phyloP scores from a whole-genome alignment of 306 rosid genomes.

The Sechiopsis laciniata region DNA sequence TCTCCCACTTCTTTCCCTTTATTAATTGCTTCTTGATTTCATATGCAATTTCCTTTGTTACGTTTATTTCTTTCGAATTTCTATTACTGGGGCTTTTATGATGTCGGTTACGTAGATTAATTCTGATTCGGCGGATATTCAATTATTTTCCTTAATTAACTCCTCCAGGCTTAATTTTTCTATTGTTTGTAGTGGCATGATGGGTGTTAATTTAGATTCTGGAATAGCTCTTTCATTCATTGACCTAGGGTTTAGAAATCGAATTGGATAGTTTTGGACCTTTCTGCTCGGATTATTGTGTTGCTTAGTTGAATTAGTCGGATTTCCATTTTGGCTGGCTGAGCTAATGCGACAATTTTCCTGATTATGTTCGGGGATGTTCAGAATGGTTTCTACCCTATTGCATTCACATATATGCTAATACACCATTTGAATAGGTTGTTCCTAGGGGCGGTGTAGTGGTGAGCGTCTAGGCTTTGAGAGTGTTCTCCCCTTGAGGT shows the following conservation, averaged over 20 bases:
- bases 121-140: not conserved
- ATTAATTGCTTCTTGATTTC: not conserved
- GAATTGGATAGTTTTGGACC: not conserved
- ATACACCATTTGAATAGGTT: not conserved
- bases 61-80: not conserved
- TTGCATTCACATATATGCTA: not conserved
- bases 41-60: constrained; percentile 10
- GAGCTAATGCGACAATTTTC: not conserved
- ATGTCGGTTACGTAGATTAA: constrained; percentile 6
- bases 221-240: not conserved
- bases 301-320: not conserved
- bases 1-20: not conserved
- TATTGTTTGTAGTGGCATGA: not conserved
- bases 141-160: not conserved
- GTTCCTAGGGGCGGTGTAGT: too few relatives aligned
- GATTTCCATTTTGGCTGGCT: not conserved
- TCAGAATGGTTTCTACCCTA: too few relatives aligned
- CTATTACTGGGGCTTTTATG: constrained; percentile 4
- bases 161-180: not conserved
- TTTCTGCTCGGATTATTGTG: not conserved
- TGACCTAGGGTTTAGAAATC: not conserved
- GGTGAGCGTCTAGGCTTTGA: too few relatives aligned
- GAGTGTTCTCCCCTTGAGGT: too few relatives aligned
- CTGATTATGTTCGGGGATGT: not conserved
- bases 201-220: not conserved